Conservation (phyloP, 2,329 filamentous ascomycete genomes). For the Orbilia oligospora region DNA sequence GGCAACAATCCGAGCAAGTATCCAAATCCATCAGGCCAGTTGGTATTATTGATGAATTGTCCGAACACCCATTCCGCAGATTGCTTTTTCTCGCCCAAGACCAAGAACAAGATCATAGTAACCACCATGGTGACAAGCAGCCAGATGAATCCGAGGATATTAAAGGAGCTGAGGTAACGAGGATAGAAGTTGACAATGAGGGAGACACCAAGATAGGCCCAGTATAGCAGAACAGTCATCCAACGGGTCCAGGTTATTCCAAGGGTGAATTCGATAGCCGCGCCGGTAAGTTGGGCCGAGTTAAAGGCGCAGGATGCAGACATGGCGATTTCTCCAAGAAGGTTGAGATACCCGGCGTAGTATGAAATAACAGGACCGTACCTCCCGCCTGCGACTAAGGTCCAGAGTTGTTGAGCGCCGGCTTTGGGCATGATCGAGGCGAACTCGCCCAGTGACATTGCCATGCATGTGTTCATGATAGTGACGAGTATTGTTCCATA, state of each 20-base stretch:
- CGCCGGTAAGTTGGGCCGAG: constrained; percentile 58
- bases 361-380: constrained; percentile 57
- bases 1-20: constrained; percentile 48
- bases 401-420: constrained; percentile 59
- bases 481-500: constrained; percentile 60
- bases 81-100: constrained; percentile 55
- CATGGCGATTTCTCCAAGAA: constrained; percentile 60
- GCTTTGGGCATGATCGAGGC: constrained; percentile 60
- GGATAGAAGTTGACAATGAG: constrained; percentile 59
- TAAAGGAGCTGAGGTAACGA: constrained; percentile 57
- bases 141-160: constrained; percentile 55
- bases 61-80: constrained; percentile 54
- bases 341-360: constrained; percentile 59
- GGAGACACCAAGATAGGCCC: constrained; percentile 51
- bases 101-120: constrained; percentile 50
- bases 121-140: constrained; percentile 47
- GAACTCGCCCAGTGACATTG: constrained; percentile 58
- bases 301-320: constrained; percentile 60
- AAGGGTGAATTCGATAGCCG: constrained; percentile 46
- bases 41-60: constrained; percentile 56
- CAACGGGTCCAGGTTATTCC: constrained; percentile 52
- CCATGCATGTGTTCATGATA: constrained; percentile 55
- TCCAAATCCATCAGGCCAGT: constrained; percentile 48
- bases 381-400: constrained; percentile 47
- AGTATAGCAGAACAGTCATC: constrained; percentile 60